Conservation (phyloP, 805 yeast genomes). For the Wickerhamiella kazuoi region DNA sequence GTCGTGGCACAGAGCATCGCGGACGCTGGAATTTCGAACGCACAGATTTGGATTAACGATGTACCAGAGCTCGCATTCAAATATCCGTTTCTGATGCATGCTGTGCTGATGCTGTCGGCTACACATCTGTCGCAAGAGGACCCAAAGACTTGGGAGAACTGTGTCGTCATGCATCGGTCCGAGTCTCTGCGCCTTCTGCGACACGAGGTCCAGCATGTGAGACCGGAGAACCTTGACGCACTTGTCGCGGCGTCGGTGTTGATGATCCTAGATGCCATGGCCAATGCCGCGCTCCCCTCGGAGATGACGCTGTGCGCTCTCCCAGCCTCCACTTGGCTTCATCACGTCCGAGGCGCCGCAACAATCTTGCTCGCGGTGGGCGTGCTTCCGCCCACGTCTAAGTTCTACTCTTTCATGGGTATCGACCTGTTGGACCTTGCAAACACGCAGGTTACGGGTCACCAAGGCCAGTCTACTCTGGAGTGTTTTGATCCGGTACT, state of each 20-base stretch:
- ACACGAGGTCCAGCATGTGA: conserved; percentile 71
- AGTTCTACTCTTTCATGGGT: conserved; percentile 55
- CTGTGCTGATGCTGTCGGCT: conserved; percentile 77
- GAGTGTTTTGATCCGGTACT: conserved; percentile 72
- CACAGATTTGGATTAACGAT: conserved; percentile 71
- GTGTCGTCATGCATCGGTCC: conserved; percentile 67
- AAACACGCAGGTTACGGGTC: conserved; percentile 26
- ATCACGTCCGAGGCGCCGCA: conserved; percentile 93
- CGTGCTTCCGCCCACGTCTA: conserved; percentile 58
- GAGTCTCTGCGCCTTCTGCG: conserved; percentile 67
- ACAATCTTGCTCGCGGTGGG: conserved; percentile 92
- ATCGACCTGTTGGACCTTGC: conserved; percentile 84
- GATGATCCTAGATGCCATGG: conserved; percentile 80
- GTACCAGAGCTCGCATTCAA: conserved; percentile 79
- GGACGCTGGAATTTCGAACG: conserved; percentile 76
- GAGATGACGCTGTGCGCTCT: conserved; percentile 34
- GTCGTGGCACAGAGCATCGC: conserved; percentile 76
- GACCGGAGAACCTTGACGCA: conserved; percentile 67
- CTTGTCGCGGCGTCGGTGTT: conserved; percentile 82
- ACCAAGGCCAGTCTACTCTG: conserved; percentile 15
- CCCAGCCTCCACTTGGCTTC: conserved; percentile 92
- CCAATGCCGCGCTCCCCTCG: conserved; percentile 59
- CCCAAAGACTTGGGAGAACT: conserved; percentile 22
- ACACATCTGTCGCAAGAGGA: conserved; percentile 74
- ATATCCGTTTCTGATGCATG: conserved; percentile 83